A percentile compares a stretch with the other conserved stretches of the same genome.
Evolutionary conservation across 495 filamentous ascomycete species (phyloP).

Genomic region (Annulohypoxylon nitens): DNA sequence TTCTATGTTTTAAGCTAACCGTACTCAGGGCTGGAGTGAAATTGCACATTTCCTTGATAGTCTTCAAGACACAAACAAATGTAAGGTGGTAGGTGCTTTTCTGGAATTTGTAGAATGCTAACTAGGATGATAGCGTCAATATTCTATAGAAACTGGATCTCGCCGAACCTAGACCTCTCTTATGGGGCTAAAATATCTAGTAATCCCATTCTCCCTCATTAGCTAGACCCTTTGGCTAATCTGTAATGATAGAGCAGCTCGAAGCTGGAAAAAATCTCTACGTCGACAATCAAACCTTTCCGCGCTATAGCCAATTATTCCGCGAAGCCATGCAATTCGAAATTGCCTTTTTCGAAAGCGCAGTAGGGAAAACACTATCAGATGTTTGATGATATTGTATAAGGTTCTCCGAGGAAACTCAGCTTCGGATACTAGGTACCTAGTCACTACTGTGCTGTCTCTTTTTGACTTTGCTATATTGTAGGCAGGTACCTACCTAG

Average conservation of each 20-base stretch:
- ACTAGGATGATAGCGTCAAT: not conserved
- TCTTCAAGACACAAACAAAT: not conserved
- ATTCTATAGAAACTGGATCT: not conserved
- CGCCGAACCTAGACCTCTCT: not conserved
- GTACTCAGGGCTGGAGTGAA: not conserved
- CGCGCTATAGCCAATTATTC: not conserved
- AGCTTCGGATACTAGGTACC: too few species aligned
- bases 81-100: not conserved
- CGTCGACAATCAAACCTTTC: not conserved
- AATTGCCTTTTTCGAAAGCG: conserved; percentile 16
- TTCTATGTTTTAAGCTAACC: not conserved
- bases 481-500: too few species aligned
- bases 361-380: not conserved
- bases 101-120: not conserved
- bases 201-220: not conserved
- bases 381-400: too few species aligned
- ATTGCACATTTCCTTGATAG: not conserved
- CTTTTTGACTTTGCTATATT: too few species aligned
- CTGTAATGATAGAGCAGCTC: not conserved
- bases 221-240: not conserved
- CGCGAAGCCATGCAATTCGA: not conserved
- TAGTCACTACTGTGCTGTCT: too few species aligned
- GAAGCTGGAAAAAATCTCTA: not conserved
- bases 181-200: not conserved
- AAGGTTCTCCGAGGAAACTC: too few species aligned